Conservation (phyloP, 495 filamentous ascomycete species). For the Talaromyces wortmannii region DNA sequence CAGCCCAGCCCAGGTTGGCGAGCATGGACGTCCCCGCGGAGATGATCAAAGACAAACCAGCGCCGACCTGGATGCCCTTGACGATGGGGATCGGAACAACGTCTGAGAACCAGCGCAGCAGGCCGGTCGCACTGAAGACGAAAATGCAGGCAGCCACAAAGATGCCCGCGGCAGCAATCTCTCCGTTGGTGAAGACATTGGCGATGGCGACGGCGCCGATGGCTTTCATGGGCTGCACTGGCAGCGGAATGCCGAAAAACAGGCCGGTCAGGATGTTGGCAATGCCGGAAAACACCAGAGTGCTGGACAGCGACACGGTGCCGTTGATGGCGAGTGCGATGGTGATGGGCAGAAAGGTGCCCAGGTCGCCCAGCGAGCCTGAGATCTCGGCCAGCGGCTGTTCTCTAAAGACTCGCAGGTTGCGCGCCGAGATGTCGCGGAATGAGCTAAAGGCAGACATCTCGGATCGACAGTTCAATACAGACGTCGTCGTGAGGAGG, state of each 20-base stretch:
- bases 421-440: slow-evolving; percentile 26
- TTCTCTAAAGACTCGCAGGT: slow-evolving; percentile 39
- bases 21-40: slow-evolving; percentile 63
- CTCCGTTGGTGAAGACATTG: slow-evolving; percentile 50
- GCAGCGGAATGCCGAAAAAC: slow-evolving; percentile 77
- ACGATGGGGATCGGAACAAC: slow-evolving; percentile 78
- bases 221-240: slow-evolving; percentile 88
- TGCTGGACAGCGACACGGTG: slow-evolving; percentile 74
- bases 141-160: slow-evolving; percentile 67
- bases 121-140: slow-evolving; percentile 67
- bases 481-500: too few species aligned
- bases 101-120: slow-evolving; percentile 61
- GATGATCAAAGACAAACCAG: slow-evolving; percentile 72
- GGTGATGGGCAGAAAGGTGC: slow-evolving; percentile 83
- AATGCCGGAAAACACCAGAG: slow-evolving; percentile 78
- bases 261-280: slow-evolving; percentile 80
- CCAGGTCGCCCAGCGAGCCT: slow-evolving; percentile 83
- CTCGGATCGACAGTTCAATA: too few species aligned
- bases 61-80: slow-evolving; percentile 91
- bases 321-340: slow-evolving; percentile 69
- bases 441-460: slow-evolving; percentile 12
- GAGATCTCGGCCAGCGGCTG: slow-evolving; percentile 76
- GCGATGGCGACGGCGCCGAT: slow-evolving; percentile 83
- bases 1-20: slow-evolving; percentile 47
- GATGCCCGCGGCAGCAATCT: slow-evolving; percentile 73